Evolutionary conservation across 108 stramenopile genomes (phyloP), one percentile per base, ranked within the genome.

Genomic region (Fistulifera pelliculosa): DNA sequence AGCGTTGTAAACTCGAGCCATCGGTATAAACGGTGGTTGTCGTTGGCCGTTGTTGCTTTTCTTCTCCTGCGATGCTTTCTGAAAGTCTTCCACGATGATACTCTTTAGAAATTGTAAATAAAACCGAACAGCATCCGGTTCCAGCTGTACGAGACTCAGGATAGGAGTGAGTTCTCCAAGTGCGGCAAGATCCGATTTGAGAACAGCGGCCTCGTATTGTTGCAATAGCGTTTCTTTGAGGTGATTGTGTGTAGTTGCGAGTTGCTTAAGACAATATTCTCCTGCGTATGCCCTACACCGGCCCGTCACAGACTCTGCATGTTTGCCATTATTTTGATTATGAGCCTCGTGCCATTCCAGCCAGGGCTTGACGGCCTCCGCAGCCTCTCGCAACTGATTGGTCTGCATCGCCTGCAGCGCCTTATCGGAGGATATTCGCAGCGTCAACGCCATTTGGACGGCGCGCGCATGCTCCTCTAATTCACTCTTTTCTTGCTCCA

Each of bases 1-100:
- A 10, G 63, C 66, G 68, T 93, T 93, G 72, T 85, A 93, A 10
- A 86, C 80, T 47, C 58, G 51, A 25, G 84, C 90, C 66, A 93
- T 82, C 47, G 41, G 65, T 25, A 65, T 57, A 65, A 62, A 68
- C 0, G 79, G 84, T 15, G 76, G 69, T 26, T 67, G 38, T 51
- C 21, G 48, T 53, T 66, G 51, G 62, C 64, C 27, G 41, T 67
- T 63, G 54, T 72, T 47, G 38, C 41, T 47, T 24, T 47, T 38
- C 11, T 51, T 51, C 27, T 54, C 13, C 54, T 41, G 38, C 12
- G 16, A 17, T 38, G 15, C 17, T 22, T 56, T 17, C 13, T 64
- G 45, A 26, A 45, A 52, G 48, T 15, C 68, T 17, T 35, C 39
- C 19, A 38, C 26, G 31, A 38, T n/a, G 15, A 41, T 26, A 6